These are phyloP conservation scores for Aspergillus glaucus DNA, from an alignment of 2,329 filamentous ascomycete species.

Conservation along the genomic window DNA sequence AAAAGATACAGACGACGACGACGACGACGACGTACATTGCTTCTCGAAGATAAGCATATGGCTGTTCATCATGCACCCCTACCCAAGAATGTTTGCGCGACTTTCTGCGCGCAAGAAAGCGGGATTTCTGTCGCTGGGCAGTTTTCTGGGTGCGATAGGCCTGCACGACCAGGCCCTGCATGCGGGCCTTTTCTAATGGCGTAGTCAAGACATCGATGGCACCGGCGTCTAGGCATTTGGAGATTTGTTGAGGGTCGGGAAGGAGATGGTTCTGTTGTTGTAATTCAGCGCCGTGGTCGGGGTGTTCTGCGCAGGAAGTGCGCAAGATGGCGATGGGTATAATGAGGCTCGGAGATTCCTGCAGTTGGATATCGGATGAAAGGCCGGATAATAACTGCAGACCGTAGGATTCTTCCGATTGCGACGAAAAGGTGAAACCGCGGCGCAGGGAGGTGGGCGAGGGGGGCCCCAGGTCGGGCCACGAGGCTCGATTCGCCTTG, in stretches of 20 bases:
- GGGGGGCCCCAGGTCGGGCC: constrained; percentile 23
- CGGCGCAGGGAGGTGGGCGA: constrained; percentile 28
- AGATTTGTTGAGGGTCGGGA: constrained; percentile 50
- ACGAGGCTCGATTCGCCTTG: constrained; percentile 24
- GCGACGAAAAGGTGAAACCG: constrained; percentile 38
- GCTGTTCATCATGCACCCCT: constrained; percentile 74
- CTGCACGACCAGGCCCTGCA: constrained; percentile 72
- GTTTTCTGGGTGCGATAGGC: constrained; percentile 77
- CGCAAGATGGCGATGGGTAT: constrained; percentile 46
- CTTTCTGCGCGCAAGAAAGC: constrained; percentile 64
- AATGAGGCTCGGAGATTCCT: constrained; percentile 44
- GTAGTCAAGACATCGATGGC: constrained; percentile 79
- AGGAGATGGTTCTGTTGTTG: constrained; percentile 25
- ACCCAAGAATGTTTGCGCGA: constrained; percentile 88
- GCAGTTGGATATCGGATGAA: constrained; percentile 45
- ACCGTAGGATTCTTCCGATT: constrained; percentile 43
- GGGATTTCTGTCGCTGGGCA: constrained; percentile 64
- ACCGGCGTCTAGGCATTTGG: constrained; percentile 74
- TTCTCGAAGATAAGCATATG: constrained; percentile 82
- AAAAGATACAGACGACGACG: constrained; percentile 11
- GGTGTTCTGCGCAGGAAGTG: constrained; percentile 13
- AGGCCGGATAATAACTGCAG: constrained; percentile 44
- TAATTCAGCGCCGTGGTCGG: constrained; percentile 4
- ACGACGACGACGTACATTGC: too few relatives aligned
- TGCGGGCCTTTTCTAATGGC: constrained; percentile 66